Base-by-base conservation (phyloP, 2,329 filamentous ascomycete genomes). In the Pyricularia pennisetigena region DNA sequence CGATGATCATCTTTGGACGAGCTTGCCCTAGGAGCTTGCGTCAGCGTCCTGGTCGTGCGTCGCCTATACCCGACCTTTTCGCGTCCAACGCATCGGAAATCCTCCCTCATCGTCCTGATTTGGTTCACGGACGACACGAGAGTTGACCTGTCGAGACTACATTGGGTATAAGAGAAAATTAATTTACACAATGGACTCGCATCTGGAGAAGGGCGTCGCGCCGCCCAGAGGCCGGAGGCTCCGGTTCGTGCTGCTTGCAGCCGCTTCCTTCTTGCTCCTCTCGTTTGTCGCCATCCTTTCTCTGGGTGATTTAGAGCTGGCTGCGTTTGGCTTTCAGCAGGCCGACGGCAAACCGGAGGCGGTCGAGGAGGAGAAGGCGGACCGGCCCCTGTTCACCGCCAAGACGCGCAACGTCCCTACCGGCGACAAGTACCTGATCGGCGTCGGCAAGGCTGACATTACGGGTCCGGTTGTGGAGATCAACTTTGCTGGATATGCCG, bases 401-500 rank as follows among this genome's bases (percentile, higher is more conserved):
- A 66, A 71, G 65, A 68, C 69, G 7, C 68, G 74, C 24, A 74
- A 73, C 4, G 70, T 72, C 10, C 70, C 72, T 14, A 67, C 71
- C 5, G 77, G 75, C n/a, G 79, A 80, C 69, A 77, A 76, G 69
- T 86, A 86, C 70, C 78, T 86, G 41, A 74, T 87, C 64, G 85
- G 85, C 23, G 83, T 85, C 1, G 85, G 85, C 64, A 86, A 86
- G 75, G 84, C 82, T 6, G 85, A 87, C 72, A 85, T 87, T 72
- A 87, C 85, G 0, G 85, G 91, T 2, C 93, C 93, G 0, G 92
- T 96, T 14, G 93, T 96, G 26, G 93, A 97, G 77, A 86, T 97
- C 75, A 93, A 93, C 74, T 85, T 97, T 76, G 95, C 94, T 84
- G 94, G 94, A 70, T 97, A 97, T 81, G 94, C 94, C 35, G 91